Conservation (phyloP, 495 filamentous ascomycete species). For the Penicillium pulvis region DNA sequence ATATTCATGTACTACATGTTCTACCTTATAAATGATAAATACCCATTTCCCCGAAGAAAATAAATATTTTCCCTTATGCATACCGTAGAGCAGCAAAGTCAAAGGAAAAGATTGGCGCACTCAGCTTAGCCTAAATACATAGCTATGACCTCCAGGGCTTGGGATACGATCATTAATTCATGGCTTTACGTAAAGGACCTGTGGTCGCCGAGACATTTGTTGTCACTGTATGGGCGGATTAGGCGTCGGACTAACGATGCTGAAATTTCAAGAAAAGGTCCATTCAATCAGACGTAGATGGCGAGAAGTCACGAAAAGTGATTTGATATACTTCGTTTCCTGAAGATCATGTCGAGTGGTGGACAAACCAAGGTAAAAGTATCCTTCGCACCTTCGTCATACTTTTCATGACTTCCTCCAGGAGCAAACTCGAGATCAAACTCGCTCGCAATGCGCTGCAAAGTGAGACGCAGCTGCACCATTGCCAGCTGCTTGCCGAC, state of each 20-base stretch:
- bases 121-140: too few species aligned
- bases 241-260: too few species aligned
- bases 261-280: not conserved
- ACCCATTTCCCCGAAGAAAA: not conserved
- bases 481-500: constrained; percentile 13
- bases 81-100: too few species aligned
- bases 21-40: not conserved
- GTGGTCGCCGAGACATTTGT: too few species aligned
- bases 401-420: constrained; percentile 5
- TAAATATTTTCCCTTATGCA: too few species aligned
- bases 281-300: not conserved
- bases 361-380: constrained; percentile 14
- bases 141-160: too few species aligned
- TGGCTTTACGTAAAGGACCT: too few species aligned
- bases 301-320: not conserved
- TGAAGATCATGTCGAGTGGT: constrained; percentile 12
- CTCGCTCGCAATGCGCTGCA: constrained; percentile 12
- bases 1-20: not conserved
- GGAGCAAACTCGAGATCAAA: constrained; percentile 14
- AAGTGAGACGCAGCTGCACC: constrained; percentile 8
- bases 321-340: not conserved
- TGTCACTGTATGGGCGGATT: too few species aligned
- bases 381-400: constrained; percentile 8
- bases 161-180: too few species aligned
- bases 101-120: too few species aligned